Conservation (phyloP, 768 basidiomycete species). For the Mrakia frigida region DNA sequence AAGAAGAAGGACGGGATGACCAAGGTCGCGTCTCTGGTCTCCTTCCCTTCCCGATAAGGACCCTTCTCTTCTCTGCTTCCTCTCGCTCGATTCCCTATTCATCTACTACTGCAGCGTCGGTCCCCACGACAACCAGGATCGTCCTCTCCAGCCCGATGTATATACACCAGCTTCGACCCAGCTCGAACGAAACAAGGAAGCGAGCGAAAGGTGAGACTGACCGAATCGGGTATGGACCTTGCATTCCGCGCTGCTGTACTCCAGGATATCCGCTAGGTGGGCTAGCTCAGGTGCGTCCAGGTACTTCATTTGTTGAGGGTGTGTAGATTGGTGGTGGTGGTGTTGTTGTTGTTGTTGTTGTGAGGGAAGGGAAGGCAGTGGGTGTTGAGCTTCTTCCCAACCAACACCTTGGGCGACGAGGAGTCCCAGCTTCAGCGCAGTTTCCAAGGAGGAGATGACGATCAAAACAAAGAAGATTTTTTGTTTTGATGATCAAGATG, state of each 20-base stretch:
- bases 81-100: neutral
- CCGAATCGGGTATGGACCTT: constrained; percentile 82
- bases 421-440: neutral
- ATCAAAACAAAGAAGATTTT: neutral
- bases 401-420: neutral
- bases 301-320: constrained; percentile 65
- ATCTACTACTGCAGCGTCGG: too few relatives aligned
- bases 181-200: neutral
- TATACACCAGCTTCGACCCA: constrained; percentile 42
- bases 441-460: neutral
- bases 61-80: neutral
- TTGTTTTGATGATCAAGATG: neutral
- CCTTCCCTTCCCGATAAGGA: neutral
- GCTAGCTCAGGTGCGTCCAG: constrained; percentile 77
- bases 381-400: neutral
- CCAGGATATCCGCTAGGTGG: constrained; percentile 68
- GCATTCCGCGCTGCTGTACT: constrained; percentile 48
- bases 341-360: neutral
- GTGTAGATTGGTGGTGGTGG: neutral
- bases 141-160: neutral
- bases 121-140: neutral
- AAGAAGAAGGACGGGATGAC: neutral
- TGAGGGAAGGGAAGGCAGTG: neutral
- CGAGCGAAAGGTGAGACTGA: constrained; percentile 4
- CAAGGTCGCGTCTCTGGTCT: neutral